Conservation (phyloP, 208 protist genomes). For the Acanthamoeba healyi region DNA sequence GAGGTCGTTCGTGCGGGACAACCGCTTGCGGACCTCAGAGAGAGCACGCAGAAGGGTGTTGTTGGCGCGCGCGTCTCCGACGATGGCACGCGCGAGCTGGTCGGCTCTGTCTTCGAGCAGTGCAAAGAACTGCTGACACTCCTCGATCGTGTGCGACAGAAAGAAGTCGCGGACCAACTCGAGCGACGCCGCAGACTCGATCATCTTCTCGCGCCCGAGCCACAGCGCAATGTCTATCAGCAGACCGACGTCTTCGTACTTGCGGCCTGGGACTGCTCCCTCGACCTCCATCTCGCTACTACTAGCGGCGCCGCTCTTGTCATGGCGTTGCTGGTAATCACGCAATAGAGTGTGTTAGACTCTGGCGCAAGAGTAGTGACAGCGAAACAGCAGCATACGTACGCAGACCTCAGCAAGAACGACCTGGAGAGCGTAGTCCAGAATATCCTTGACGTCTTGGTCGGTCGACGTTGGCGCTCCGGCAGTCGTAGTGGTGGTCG, state of each 20-base stretch:
- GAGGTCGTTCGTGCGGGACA: conserved; percentile 40
- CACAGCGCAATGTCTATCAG: conserved; percentile 37
- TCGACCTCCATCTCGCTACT: conserved; percentile 22
- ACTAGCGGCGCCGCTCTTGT: background rate
- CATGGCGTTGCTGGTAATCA: conserved; percentile 27
- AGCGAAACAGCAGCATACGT: background rate
- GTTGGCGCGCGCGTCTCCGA: background rate
- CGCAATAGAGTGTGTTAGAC: background rate
- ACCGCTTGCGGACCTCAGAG: conserved; percentile 42
- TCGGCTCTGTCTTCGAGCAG: conserved; percentile 54
- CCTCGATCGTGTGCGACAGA: conserved; percentile 44
- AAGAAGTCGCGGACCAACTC: conserved; percentile 61
- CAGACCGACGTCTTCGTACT: conserved; percentile 23
- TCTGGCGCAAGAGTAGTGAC: background rate
- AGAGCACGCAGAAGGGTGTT: conserved; percentile 14
- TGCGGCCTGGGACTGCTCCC: background rate
- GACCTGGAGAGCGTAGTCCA: conserved; percentile 12
- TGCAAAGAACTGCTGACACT: conserved; percentile 52
- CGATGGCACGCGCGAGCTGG: conserved; percentile 31
- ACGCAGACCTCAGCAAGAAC: conserved; percentile 52
- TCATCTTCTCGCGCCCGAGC: conserved; percentile 34
- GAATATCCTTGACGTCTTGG: conserved; percentile 10
- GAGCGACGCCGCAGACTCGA: background rate
- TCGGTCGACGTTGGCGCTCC: background rate
- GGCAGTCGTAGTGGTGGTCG: background rate